phyloP scores from a whole-genome alignment of 2,329 filamentous ascomycete genomes.

The Fusarium tuaranense region DNA sequence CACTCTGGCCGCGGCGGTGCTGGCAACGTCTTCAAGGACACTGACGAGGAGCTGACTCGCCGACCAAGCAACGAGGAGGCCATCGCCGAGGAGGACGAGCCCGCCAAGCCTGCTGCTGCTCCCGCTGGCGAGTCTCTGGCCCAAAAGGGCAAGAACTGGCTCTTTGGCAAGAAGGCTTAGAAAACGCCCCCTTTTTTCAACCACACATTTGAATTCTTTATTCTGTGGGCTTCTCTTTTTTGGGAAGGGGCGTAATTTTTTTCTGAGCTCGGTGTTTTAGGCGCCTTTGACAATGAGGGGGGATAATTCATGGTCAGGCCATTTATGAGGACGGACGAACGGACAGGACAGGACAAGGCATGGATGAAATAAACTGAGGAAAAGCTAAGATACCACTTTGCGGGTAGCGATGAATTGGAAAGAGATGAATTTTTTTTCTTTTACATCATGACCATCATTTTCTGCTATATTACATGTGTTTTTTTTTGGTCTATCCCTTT shows the following conservation, averaged over 20 bases:
- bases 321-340: conserved; percentile 12
- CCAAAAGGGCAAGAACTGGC: conserved; percentile 61
- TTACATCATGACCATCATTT: conserved; percentile 19
- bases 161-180: conserved; percentile 62
- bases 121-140: conserved; percentile 40
- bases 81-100: conserved; percentile 39
- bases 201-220: not conserved
- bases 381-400: conserved; percentile 41
- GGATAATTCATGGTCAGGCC: conserved; percentile 10
- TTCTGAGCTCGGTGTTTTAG: conserved; percentile 42
- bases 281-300: conserved; percentile 20
- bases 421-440: conserved; percentile 7
- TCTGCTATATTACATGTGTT: conserved; percentile 35
- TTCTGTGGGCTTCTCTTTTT: not conserved
- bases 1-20: conserved; percentile 82
- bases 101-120: conserved; percentile 10
- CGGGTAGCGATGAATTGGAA: conserved; percentile 27
- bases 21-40: conserved; percentile 73
- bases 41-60: conserved; percentile 51
- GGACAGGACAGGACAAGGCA: not conserved
- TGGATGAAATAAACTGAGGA: conserved; percentile 9
- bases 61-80: conserved; percentile 48
- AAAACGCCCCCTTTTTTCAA: not conserved
- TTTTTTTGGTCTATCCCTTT: conserved; percentile 27
- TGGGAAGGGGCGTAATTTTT: conserved; percentile 12